Evolutionary conservation across 306 rosid genomes (phyloP).

Genomic region (Castanea mollissima): DNA sequence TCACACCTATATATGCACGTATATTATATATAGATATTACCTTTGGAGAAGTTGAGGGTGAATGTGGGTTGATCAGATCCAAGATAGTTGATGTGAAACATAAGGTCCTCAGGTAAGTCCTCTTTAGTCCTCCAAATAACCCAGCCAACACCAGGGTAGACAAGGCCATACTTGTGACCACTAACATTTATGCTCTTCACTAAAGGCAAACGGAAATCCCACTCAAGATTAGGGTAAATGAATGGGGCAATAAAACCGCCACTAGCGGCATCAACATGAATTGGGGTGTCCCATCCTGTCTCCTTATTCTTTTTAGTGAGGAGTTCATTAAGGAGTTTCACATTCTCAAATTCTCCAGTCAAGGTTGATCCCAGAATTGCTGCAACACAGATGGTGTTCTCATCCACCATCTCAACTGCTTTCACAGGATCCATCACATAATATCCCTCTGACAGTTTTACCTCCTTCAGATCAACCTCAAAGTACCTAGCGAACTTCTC

Average conservation of each 20-base stretch:
- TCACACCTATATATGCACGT: background rate
- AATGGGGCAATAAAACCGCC: slow-evolving; percentile 60
- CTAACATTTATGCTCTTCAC: slow-evolving; percentile 60
- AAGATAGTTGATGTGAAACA: slow-evolving; percentile 56
- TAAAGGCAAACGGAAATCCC: slow-evolving; percentile 53
- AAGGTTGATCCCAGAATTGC: slow-evolving; percentile 91
- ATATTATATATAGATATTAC: slow-evolving; percentile 3
- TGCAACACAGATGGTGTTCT: slow-evolving; percentile 94
- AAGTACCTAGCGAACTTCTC: slow-evolving; percentile 94
- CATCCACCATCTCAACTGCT: slow-evolving; percentile 89
- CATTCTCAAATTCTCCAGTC: slow-evolving; percentile 90
- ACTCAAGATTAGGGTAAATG: slow-evolving; percentile 42
- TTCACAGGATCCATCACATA: slow-evolving; percentile 90
- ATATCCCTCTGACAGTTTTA: slow-evolving; percentile 68
- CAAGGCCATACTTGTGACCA: slow-evolving; percentile 61
- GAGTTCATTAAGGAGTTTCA: slow-evolving; percentile 72
- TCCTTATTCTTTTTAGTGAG: slow-evolving; percentile 61
- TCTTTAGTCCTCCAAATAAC: slow-evolving; percentile 52
- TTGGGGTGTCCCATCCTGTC: slow-evolving; percentile 68
- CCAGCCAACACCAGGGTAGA: slow-evolving; percentile 59
- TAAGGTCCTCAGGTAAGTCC: slow-evolving; percentile 54
- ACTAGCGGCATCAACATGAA: slow-evolving; percentile 59
- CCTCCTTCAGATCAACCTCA: slow-evolving; percentile 96
- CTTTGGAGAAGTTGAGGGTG: slow-evolving; percentile 63
- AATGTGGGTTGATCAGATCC: slow-evolving; percentile 63